phyloP scores from a whole-genome alignment of 2,329 filamentous ascomycete genomes.

The Raffaelea ambrosiae region DNA sequence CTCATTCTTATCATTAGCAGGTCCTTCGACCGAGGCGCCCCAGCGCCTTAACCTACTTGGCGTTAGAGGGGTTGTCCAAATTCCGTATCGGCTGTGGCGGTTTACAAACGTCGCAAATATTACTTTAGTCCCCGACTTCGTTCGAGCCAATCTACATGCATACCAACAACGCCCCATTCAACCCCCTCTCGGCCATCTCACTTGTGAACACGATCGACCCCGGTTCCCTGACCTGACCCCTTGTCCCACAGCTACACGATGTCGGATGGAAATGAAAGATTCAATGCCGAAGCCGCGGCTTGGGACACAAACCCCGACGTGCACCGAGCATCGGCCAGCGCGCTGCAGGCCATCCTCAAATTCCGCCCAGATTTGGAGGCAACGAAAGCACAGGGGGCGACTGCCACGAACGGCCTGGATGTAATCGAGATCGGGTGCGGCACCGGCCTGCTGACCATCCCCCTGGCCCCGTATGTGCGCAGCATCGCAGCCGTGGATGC shows the following conservation, averaged over 20 bases:
- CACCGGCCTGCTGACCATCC: conserved; percentile 44
- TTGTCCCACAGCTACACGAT: conserved; percentile 2
- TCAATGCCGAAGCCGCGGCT: conserved; percentile 43
- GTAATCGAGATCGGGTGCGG: conserved; percentile 50
- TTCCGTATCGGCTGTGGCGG: no score
- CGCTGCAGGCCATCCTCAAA: conserved; percentile 34
- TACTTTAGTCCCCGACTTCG: no score
- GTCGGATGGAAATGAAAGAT: conserved; percentile 31
- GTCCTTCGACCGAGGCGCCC: no score
- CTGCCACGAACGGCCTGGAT: conserved; percentile 20
- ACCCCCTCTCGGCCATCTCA: no score
- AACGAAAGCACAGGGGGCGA: background rate
- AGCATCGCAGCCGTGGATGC: conserved; percentile 44
- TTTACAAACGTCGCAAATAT: no score
- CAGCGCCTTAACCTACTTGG: no score
- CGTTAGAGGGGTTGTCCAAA: no score
- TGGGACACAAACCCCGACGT: conserved; percentile 48
- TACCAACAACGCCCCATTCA: no score
- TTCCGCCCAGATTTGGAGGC: conserved; percentile 24
- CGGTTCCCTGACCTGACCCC: no score
- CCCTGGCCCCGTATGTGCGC: conserved; percentile 36
- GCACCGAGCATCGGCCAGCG: conserved; percentile 32
- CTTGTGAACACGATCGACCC: no score
- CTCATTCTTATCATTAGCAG: no score
- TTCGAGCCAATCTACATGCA: no score